These are phyloP conservation scores for Hanseniaspora guilliermondii DNA, from an alignment of 805 yeast genomes.

Conservation along the genomic window DNA sequence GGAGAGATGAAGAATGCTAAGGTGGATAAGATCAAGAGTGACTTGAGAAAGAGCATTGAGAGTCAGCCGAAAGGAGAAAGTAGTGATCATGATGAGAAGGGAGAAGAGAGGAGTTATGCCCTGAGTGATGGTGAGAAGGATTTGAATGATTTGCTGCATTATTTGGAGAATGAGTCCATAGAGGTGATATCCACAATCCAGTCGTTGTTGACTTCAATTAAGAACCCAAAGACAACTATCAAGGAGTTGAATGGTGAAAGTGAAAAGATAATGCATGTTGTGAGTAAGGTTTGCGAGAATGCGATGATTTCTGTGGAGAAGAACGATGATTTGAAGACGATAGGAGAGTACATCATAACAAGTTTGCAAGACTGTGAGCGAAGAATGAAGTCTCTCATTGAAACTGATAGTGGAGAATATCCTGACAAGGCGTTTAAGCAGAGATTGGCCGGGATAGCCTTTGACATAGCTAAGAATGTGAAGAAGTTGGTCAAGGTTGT, in stretches of 20 bases:
- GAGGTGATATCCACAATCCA: constrained; percentile 85
- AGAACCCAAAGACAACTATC: constrained; percentile 61
- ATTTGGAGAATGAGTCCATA: constrained; percentile 86
- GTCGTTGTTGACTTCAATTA: constrained; percentile 61
- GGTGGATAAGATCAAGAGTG: background rate
- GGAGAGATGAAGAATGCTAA: constrained; percentile 4
- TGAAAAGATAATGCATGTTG: constrained; percentile 62
- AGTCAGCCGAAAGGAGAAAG: background rate
- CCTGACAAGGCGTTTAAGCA: constrained; percentile 88
- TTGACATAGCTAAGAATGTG: constrained; percentile 91
- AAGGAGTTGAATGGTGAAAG: constrained; percentile 65
- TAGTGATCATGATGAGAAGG: constrained; percentile 54
- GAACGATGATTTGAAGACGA: constrained; percentile 72
- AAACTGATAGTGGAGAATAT: constrained; percentile 36
- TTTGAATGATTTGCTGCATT: constrained; percentile 65
- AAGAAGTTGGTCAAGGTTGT: constrained; percentile 92
- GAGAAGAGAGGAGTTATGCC: constrained; percentile 75
- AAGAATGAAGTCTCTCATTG: constrained; percentile 57
- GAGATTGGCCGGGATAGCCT: constrained; percentile 88
- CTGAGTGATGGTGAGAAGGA: constrained; percentile 82
- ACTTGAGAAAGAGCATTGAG: background rate
- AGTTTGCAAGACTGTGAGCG: constrained; percentile 73
- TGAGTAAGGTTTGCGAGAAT: constrained; percentile 78
- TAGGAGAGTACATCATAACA: constrained; percentile 82
- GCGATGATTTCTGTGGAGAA: constrained; percentile 77